Percentiles rank a stretch among this genome's conserved stretches.
These are phyloP conservation scores for Leersia perrieri DNA, from an alignment of 176 grass and related monocot genomes.

Conservation along the genomic window DNA sequence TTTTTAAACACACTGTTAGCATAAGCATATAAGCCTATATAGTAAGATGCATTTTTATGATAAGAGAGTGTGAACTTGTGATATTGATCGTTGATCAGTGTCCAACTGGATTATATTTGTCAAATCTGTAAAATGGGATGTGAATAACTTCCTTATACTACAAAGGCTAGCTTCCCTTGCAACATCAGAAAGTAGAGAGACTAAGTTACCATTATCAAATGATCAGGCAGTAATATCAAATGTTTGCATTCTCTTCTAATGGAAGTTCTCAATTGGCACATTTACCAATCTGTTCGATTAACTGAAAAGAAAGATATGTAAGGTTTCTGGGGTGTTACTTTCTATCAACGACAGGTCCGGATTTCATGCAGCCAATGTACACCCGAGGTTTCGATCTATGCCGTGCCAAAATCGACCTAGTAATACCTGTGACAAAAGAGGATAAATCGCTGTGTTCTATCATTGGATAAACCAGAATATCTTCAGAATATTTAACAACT, in stretches of 20 bases:
- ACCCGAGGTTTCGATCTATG: slow-evolving; percentile 57
- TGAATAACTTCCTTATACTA: no score
- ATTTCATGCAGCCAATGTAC: slow-evolving; percentile 87
- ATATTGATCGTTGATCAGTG: neutral
- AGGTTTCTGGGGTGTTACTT: slow-evolving; percentile 34
- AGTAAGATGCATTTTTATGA: neutral
- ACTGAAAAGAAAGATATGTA: neutral
- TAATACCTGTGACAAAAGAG: slow-evolving; percentile 44
- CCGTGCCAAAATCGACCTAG: slow-evolving; percentile 51
- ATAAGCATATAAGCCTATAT: slow-evolving; percentile 10
- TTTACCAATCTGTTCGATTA: neutral
- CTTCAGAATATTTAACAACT: neutral
- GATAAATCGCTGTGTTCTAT: neutral
- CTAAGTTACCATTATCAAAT: neutral
- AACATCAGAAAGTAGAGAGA: neutral
- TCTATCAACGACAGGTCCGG: slow-evolving; percentile 62
- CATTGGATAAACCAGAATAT: neutral
- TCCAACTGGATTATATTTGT: neutral
- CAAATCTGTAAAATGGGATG: neutral
- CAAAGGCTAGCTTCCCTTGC: slow-evolving; percentile 8
- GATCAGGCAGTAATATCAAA: neutral
- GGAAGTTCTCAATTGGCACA: neutral
- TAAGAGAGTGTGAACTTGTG: neutral
- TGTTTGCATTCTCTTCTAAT: neutral
- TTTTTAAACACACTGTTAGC: slow-evolving; percentile 2